Base-by-base conservation (phyloP, 371 early-diverging fungal species). In the Furculomyces boomerangus region DNA sequence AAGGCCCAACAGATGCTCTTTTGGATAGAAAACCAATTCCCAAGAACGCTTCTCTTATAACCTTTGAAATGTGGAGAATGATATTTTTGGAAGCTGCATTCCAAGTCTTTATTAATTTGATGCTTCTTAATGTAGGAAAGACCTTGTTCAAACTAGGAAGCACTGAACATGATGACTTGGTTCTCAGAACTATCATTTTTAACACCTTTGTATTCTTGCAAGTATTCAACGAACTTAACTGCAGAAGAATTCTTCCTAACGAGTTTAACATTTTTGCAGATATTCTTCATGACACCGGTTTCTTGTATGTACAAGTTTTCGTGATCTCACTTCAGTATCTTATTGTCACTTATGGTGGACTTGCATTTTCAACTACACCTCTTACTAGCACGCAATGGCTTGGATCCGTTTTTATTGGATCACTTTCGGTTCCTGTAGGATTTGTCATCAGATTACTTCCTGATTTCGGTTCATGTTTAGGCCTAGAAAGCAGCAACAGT, bases 181-280 rank as follows among this genome's bases (percentile, higher is more conserved):
- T 79, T 20, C 71, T 86, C 54, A 77, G 76, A 50, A 84, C 91
- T 13, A 74, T 93, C 61, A 80, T 95, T 13, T 97, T 96, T 75
- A 98, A 97, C 68, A 67, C 83, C 16, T 98, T 97, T 74, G 89
- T 96, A 35, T 88, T 93, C 64, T 68, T 90, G 35, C 96, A 95
- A 72, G 70, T 96, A n/a, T 93, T 95, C 64, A 93, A 92, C 66
- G 83, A 84, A 60, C 73, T 87, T 71, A 87, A 86, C 70, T 85
- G 84, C 61, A 76, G 85, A 56, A 64, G 85, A 43, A 79, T 82
- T 58, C 78, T 80, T 53, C 82, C 83, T 50, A 64, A 67, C 49
- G 68, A 78, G 24, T 60, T 88, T 64, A 95, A 95, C 65, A 78
- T 92, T n/a, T 91, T 95, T 73, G 73, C 74, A 60, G 76, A 82